Evolutionary conservation across 805 yeast genomes (phyloP).

Genomic region (Candida argentea): DNA sequence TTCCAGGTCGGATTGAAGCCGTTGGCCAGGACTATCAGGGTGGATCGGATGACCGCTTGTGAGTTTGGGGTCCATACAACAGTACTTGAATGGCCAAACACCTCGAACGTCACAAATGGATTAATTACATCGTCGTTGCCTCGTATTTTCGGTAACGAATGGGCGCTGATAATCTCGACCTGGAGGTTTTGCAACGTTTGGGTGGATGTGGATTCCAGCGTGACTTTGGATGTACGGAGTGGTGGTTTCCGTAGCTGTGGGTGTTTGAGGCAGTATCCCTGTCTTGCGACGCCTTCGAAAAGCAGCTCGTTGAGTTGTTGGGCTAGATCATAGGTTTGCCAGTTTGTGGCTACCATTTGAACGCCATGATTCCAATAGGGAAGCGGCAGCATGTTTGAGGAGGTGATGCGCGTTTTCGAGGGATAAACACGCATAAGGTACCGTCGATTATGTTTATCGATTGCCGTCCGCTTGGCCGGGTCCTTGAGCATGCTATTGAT

Average conservation of each 20-base stretch:
- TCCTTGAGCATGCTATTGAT: constrained; percentile 58
- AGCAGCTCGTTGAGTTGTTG: constrained; percentile 81
- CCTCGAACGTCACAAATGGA: constrained; percentile 54
- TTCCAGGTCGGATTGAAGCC: constrained; percentile 90
- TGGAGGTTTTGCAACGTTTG: constrained; percentile 9
- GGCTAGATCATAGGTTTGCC: constrained; percentile 90
- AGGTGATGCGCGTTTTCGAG: constrained; percentile 60
- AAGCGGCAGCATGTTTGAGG: constrained; percentile 76
- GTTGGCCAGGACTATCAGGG: constrained; percentile 39
- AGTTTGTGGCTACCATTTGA: constrained; percentile 93
- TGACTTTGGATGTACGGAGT: constrained; percentile 8
- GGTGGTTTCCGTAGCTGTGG: constrained; percentile 26
- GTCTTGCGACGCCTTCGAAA: constrained; percentile 48
- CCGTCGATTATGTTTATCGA: constrained; percentile 67
- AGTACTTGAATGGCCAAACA: constrained; percentile 34
- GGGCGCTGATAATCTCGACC: constrained; percentile 61
- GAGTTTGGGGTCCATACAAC: constrained; percentile 14
- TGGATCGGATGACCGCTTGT: constrained; percentile 6
- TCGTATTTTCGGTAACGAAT: constrained; percentile 67
- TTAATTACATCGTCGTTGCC: constrained; percentile 40
- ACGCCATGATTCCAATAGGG: constrained; percentile 76
- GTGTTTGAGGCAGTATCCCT: constrained; percentile 82
- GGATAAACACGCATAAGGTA: constrained; percentile 85
- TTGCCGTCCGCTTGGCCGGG: constrained; percentile 38
- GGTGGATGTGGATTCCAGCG: background rate